Conservation (phyloP, 305 asterid species). For the Fraxinus sp. region DNA sequence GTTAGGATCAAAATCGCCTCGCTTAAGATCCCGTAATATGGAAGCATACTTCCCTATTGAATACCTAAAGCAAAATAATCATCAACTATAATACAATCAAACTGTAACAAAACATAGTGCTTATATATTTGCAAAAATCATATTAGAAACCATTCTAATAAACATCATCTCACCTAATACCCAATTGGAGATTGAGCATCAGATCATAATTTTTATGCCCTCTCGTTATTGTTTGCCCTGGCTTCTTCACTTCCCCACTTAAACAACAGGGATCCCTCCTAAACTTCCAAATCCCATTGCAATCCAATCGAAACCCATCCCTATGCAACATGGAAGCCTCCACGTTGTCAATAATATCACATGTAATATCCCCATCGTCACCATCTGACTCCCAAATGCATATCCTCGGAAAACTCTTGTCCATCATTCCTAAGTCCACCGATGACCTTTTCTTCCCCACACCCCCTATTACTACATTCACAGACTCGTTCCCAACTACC, state of each 20-base stretch:
- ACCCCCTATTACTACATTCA: slow-evolving; percentile 23
- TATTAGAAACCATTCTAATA: not conserved
- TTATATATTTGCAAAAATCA: not conserved
- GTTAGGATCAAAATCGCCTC: slow-evolving; percentile 80
- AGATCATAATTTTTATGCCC: slow-evolving; percentile 91
- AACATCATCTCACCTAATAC: slow-evolving; percentile 56
- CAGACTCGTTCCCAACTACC: slow-evolving; percentile 48
- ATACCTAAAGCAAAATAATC: slow-evolving; percentile 42
- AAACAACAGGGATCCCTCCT: slow-evolving; percentile 68
- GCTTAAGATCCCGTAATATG: slow-evolving; percentile 46
- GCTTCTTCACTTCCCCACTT: slow-evolving; percentile 73
- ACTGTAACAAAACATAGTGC: not conserved
- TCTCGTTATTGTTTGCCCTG: slow-evolving; percentile 70
- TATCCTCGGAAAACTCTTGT: slow-evolving; percentile 67
- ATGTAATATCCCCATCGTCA: slow-evolving; percentile 90
- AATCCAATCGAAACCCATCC: slow-evolving; percentile 50
- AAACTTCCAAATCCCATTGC: slow-evolving; percentile 64
- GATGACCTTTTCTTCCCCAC: slow-evolving; percentile 52
- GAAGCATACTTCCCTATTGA: slow-evolving; percentile 82
- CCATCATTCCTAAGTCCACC: slow-evolving; percentile 46
- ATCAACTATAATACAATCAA: slow-evolving; percentile 7
- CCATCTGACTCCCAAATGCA: slow-evolving; percentile 99
- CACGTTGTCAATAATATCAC: slow-evolving; percentile 74
- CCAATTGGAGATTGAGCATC: slow-evolving; percentile 94
- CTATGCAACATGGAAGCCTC: slow-evolving; percentile 75